Conservation (phyloP, 768 basidiomycete species). For the Dioszegia aurantiaca region DNA sequence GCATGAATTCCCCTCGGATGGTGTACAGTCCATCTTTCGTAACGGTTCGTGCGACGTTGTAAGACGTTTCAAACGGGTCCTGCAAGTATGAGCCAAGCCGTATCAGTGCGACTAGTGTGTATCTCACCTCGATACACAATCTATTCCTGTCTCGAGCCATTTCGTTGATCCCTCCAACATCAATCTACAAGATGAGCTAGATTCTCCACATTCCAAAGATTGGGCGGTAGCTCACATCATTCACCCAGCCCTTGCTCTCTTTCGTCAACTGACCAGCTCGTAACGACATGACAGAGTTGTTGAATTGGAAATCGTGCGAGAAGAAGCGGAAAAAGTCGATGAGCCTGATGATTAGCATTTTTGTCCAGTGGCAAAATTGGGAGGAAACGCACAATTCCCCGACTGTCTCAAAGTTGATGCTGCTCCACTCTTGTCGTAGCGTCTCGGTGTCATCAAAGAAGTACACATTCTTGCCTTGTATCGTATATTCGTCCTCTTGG, state of each 20-base stretch:
- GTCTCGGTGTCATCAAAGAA: slow-evolving; percentile 98
- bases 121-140: slow-evolving; percentile 84
- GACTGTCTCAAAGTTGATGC: slow-evolving; percentile 85
- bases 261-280: slow-evolving; percentile 84
- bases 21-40: slow-evolving; percentile 94
- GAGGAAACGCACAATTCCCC: slow-evolving; percentile 82
- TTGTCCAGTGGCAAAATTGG: slow-evolving; percentile 1
- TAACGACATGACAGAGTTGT: slow-evolving; percentile 85
- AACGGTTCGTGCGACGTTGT: slow-evolving; percentile 93
- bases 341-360: slow-evolving; percentile 58
- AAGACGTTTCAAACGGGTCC: slow-evolving; percentile 97
- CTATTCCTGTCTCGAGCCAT: slow-evolving; percentile 77
- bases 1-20: slow-evolving; percentile 97
- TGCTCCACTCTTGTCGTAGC: slow-evolving; percentile 85
- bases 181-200: slow-evolving; percentile 40
- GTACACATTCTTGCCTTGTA: slow-evolving; percentile 72
- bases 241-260: slow-evolving; percentile 90
- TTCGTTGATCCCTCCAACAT: slow-evolving; percentile 54
- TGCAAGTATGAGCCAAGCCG: slow-evolving; percentile 43
- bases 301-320: slow-evolving; percentile 87
- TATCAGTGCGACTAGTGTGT: background rate
- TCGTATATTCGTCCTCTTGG: slow-evolving; percentile 55
- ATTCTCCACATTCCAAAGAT: background rate
- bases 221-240: slow-evolving; percentile 63
- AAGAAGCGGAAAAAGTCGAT: slow-evolving; percentile 98